Conservation (phyloP, 2,329 filamentous ascomycete genomes). For the Cordyceps fumosorosea region DNA sequence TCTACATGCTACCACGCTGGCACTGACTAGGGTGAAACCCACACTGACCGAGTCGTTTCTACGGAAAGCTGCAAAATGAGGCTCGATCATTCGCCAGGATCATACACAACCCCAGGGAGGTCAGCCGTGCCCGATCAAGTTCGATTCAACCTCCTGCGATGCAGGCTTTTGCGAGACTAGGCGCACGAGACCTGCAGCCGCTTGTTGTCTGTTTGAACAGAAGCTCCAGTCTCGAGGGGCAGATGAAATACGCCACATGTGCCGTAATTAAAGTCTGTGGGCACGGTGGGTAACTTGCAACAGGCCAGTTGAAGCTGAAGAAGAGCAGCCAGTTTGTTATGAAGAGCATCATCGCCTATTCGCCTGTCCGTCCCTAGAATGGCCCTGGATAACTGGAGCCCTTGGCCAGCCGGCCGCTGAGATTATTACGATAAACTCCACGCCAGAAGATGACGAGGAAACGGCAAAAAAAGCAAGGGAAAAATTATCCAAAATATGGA, state of each 20-base stretch:
- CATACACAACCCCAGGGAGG: not conserved
- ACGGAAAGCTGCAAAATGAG: conserved; percentile 3
- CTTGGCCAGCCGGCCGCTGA: not conserved
- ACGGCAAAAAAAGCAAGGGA: not conserved
- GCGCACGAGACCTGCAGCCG: conserved; percentile 5
- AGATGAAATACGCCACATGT: not conserved
- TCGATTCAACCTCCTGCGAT: not conserved
- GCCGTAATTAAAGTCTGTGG: conserved; percentile 9
- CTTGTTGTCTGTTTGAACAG: not conserved
- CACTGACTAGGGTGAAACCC: conserved; percentile 7
- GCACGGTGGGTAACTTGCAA: not conserved
- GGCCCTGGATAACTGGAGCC: conserved; percentile 1
- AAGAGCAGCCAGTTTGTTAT: not conserved
- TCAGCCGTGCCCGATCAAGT: conserved; percentile 4
- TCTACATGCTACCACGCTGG: conserved; percentile 6
- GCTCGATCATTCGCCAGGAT: conserved; percentile 11
- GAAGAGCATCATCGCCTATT: not conserved
- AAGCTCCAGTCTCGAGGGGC: not conserved
- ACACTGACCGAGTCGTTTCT: conserved; percentile 2
- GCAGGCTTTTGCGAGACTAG: not conserved
- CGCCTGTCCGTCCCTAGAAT: not conserved
- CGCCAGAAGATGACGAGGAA: not conserved
- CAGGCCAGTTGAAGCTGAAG: not conserved
- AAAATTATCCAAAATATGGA: conserved; percentile 9
- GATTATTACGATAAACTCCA: not conserved